A percentile compares a stretch with the other conserved stretches of the same genome.
phyloP scores from a whole-genome alignment of 169 alveolate genomes.

The Cyclospora cayetanensis region DNA sequence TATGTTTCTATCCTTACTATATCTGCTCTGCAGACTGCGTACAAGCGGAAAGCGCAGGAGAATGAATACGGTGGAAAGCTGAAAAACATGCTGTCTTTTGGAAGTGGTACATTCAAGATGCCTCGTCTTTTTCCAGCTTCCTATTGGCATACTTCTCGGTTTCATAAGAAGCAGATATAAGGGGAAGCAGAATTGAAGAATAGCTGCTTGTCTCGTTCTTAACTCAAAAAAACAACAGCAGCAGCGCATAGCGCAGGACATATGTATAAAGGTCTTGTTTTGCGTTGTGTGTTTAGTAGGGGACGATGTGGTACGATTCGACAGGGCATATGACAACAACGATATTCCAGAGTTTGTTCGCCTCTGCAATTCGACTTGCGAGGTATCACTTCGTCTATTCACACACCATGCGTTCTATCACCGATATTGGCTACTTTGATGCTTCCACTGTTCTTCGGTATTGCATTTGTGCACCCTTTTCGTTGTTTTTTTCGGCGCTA shows the following conservation, averaged over 20 bases:
- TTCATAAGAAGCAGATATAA: background rate
- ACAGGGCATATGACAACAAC: conserved; percentile 86
- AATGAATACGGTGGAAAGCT: conserved; percentile 54
- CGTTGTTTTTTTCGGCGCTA: background rate
- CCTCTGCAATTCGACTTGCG: conserved; percentile 82
- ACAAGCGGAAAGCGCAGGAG: conserved; percentile 69
- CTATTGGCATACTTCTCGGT: background rate
- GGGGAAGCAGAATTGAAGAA: background rate
- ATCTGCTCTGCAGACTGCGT: conserved; percentile 18
- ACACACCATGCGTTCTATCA: too few species aligned
- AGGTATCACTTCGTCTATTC: conserved; percentile 50
- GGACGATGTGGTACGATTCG: conserved; percentile 86
- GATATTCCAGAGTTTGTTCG: conserved; percentile 85
- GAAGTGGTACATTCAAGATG: background rate
- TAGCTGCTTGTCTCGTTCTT: background rate
- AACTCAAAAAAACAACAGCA: background rate
- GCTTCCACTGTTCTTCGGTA: too few species aligned
- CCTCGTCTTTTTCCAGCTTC: too few species aligned
- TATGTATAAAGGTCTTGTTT: background rate
- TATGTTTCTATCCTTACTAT: too few species aligned
- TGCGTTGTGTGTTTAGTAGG: conserved; percentile 67
- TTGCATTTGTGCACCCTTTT: background rate
- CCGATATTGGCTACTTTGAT: too few species aligned
- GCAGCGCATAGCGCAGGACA: background rate
- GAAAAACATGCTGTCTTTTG: conserved; percentile 65